Evolutionary conservation across 345 rosid species (phyloP).

Genomic region (Reutealis trisperma): DNA sequence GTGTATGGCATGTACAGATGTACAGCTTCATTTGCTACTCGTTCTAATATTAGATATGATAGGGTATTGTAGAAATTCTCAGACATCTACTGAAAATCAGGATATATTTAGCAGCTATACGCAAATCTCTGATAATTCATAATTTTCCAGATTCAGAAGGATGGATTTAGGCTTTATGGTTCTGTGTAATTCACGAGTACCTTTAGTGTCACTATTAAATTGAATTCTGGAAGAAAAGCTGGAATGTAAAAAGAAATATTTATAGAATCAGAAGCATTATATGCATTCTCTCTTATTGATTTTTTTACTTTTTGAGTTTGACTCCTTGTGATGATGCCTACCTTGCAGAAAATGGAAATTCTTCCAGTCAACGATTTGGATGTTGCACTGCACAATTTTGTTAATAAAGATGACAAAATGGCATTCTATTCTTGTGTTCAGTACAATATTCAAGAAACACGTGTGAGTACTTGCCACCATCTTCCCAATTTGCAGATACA

Average conservation of each 20-base stretch:
- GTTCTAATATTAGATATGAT: background rate
- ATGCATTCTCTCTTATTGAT: background rate
- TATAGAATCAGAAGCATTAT: background rate
- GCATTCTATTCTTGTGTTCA: conserved; percentile 87
- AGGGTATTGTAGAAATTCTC: background rate
- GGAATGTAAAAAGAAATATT: conserved; percentile 1
- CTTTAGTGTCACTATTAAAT: background rate
- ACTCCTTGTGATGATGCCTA: conserved; percentile 21
- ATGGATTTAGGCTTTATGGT: conserved; percentile 2
- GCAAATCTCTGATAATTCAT: conserved; percentile 1
- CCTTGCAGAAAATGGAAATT: conserved; percentile 94
- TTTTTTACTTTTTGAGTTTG: background rate
- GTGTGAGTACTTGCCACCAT: conserved; percentile 52
- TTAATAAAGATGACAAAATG: conserved; percentile 92
- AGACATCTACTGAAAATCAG: background rate
- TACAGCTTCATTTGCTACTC: conserved; percentile 1
- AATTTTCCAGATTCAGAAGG: conserved; percentile 9
- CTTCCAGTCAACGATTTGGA: conserved; percentile 96
- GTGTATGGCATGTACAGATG: background rate
- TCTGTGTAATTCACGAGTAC: background rate
- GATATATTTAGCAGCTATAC: background rate
- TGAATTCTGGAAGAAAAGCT: conserved; percentile 2
- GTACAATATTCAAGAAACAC: conserved; percentile 91
- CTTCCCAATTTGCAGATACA: background rate
- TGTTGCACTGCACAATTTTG: conserved; percentile 91